phyloP scores from a whole-genome alignment of 208 protist species.

The Trypanosoma avium region DNA sequence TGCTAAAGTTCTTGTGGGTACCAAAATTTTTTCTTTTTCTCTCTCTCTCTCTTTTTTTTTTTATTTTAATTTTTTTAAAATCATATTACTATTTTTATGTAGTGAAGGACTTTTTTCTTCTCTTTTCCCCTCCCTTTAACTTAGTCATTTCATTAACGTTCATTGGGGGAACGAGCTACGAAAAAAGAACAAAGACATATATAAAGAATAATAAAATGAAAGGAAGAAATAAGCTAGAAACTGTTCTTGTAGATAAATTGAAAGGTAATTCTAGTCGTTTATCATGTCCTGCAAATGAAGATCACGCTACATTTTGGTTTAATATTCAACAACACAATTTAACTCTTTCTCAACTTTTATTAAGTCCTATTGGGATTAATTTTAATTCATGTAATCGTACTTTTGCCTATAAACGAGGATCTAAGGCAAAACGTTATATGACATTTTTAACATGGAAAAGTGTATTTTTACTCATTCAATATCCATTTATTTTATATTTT shows the following conservation, averaged over 20 bases:
- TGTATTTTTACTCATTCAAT: neutral
- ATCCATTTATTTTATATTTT: neutral
- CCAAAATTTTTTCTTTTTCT: constrained; percentile 3
- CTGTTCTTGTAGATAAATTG: constrained; percentile 1
- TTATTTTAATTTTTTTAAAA: neutral
- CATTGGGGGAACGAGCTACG: too few species aligned
- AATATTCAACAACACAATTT: neutral
- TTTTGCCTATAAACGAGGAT: neutral
- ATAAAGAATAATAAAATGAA: too few species aligned
- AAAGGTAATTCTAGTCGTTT: constrained; percentile 1
- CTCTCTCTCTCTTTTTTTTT: neutral
- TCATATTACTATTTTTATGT: neutral
- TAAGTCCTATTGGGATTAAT: neutral
- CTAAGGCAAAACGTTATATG: neutral
- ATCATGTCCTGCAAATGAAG: constrained; percentile 10
- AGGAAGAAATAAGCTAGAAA: too few species aligned
- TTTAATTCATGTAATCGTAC: neutral
- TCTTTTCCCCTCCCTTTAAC: too few species aligned
- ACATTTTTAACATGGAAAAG: neutral
- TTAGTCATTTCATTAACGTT: too few species aligned
- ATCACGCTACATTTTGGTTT: neutral
- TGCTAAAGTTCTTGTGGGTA: too few species aligned
- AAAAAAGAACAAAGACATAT: too few species aligned
- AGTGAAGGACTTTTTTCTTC: neutral
- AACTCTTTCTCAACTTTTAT: neutral